Conservation (phyloP, 176 grass and related monocot species). For the Hsuehochloa calcarea region DNA sequence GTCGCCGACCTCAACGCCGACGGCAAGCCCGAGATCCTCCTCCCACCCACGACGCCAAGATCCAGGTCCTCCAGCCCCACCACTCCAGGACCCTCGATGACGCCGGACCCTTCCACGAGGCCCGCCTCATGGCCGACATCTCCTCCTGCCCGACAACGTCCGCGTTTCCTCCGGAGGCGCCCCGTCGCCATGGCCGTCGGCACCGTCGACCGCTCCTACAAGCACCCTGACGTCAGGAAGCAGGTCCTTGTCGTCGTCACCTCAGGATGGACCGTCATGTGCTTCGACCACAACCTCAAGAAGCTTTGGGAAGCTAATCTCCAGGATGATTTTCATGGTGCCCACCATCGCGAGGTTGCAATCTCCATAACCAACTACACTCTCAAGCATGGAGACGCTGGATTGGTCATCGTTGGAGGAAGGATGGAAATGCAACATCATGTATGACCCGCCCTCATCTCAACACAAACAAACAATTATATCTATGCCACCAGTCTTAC, state of each 20-base stretch:
- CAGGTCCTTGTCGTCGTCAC: conserved; percentile 93
- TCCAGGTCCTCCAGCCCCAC: conserved; percentile 64
- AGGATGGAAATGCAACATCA: conserved; percentile 98
- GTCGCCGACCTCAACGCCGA: conserved; percentile 91
- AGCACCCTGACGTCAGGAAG: conserved; percentile 47
- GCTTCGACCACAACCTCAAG: conserved; percentile 98
- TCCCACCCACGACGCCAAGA: conserved; percentile 88
- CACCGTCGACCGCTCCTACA: conserved; percentile 68
- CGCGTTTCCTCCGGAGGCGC: conserved; percentile 66
- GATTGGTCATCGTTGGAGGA: conserved; percentile 77
- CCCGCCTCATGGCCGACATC: conserved; percentile 71
- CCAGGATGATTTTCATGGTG: conserved; percentile 75
- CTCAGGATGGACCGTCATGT: conserved; percentile 93
- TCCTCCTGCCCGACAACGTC: conserved; percentile 78
- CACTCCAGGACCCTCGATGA: background rate
- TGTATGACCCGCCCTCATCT: conserved; percentile 33
- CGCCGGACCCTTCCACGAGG: conserved; percentile 70
- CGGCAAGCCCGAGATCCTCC: conserved; percentile 79
- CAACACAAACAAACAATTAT: background rate
- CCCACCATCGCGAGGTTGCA: conserved; percentile 81
- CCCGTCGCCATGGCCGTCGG: conserved; percentile 85
- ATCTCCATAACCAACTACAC: conserved; percentile 87
- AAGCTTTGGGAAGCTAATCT: conserved; percentile 95
- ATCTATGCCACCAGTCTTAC: background rate
- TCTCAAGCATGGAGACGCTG: conserved; percentile 86